Evolutionary conservation across 208 protist genomes (phyloP).

Genomic region (Porcisia hertigi): DNA sequence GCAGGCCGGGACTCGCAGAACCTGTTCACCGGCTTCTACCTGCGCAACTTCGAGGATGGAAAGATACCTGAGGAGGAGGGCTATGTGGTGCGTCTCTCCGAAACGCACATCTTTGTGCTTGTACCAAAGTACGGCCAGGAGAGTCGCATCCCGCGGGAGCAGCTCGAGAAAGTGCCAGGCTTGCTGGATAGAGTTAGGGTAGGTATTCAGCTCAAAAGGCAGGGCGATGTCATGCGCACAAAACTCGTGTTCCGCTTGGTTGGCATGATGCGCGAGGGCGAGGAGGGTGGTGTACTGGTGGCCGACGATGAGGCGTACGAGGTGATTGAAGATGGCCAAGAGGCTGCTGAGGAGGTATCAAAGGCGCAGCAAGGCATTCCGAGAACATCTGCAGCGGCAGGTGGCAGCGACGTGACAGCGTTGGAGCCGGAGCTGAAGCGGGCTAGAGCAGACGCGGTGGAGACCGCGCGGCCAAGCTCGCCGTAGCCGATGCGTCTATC

Average conservation of each 20-base stretch:
- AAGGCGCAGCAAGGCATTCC: constrained; percentile 16
- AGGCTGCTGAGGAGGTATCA: constrained; percentile 13
- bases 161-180: constrained; percentile 59
- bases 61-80: constrained; percentile 81
- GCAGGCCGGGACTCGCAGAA: constrained; percentile 91
- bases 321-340: constrained; percentile 25
- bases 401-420: background rate
- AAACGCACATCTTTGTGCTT: constrained; percentile 85
- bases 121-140: constrained; percentile 92
- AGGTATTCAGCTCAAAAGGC: constrained; percentile 67
- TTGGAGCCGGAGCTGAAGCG: constrained; percentile 26
- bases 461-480: background rate
- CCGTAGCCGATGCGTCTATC: background rate
- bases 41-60: constrained; percentile 74
- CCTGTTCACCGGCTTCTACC: constrained; percentile 91
- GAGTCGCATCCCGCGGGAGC: constrained; percentile 76
- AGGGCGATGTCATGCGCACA: constrained; percentile 80
- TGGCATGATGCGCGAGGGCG: constrained; percentile 66
- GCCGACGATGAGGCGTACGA: constrained; percentile 46
- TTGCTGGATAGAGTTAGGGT: constrained; percentile 84
- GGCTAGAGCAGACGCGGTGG: background rate
- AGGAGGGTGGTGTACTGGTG: constrained; percentile 39
- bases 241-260: constrained; percentile 68
- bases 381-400: background rate
- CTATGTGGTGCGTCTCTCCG: constrained; percentile 80